A percentile compares a stretch with the other conserved stretches of the same genome.
Conservation (phyloP, 2,329 filamentous ascomycete genomes). For the Epichloe typhina region DNA sequence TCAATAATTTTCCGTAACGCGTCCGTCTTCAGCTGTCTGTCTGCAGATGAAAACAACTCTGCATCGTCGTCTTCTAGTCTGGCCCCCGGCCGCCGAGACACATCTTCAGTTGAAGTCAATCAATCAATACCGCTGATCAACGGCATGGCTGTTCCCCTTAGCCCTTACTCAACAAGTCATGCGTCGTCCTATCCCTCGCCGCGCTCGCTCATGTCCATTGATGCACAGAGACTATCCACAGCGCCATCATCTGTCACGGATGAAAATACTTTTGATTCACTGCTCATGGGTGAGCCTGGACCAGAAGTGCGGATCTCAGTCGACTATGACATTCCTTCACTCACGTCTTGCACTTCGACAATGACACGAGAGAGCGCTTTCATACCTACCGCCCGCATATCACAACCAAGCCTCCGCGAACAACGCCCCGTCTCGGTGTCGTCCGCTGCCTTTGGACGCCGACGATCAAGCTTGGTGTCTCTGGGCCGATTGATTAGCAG, state of each 20-base stretch:
- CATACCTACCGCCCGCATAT: conserved; percentile 30
- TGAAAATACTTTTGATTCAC: conserved; percentile 56
- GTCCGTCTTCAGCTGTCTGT: conserved; percentile 19
- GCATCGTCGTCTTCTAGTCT: conserved; percentile 33
- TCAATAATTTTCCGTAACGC: conserved; percentile 27
- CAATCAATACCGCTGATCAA: conserved; percentile 29
- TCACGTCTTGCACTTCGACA: conserved; percentile 64
- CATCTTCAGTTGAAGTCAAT: conserved; percentile 37
- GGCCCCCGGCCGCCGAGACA: conserved; percentile 28
- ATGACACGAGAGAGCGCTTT: conserved; percentile 57
- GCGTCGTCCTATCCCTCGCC: conserved; percentile 53
- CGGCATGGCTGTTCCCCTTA: conserved; percentile 35
- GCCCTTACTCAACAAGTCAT: conserved; percentile 51
- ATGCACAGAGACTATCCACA: conserved; percentile 60
- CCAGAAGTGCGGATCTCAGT: conserved; percentile 59
- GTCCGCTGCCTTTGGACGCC: conserved; percentile 49
- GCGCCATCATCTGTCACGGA: conserved; percentile 62
- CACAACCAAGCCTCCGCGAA: conserved; percentile 34
- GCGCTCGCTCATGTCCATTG: conserved; percentile 54
- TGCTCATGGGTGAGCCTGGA: conserved; percentile 60
- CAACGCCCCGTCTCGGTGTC: conserved; percentile 51
- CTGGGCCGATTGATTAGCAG: conserved; percentile 64
- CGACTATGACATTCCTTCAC: conserved; percentile 56
- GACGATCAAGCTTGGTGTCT: conserved; percentile 64
- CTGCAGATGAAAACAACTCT: conserved; percentile 25